phyloP scores from a whole-genome alignment of 2,329 filamentous ascomycete genomes.

The Ophiostoma perfectum region DNA sequence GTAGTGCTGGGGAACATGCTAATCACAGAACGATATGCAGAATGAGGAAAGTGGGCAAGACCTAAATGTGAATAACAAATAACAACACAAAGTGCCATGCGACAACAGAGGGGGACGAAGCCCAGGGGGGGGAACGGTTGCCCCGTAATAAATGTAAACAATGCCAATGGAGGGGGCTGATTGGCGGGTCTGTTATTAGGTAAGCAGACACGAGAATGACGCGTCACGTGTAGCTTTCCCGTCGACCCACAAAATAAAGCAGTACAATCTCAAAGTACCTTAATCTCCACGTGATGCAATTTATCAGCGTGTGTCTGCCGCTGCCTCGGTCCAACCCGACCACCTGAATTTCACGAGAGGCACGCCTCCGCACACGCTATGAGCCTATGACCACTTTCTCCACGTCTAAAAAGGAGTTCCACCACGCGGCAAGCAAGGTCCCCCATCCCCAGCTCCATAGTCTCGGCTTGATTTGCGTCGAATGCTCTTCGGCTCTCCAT shows the following conservation, averaged over 20 bases:
- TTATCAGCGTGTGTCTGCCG: not conserved
- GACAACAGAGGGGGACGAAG: conserved; percentile 11
- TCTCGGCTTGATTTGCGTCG: conserved; percentile 1
- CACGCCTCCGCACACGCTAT: conserved; percentile 12
- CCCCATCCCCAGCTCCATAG: not conserved
- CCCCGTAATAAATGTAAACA: conserved; percentile 28
- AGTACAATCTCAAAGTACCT: not conserved
- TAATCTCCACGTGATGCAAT: conserved; percentile 16
- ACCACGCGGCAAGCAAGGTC: conserved; percentile 11
- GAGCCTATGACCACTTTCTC: conserved; percentile 12
- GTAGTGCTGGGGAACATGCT: not conserved
- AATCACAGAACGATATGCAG: not conserved
- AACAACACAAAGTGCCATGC: conserved; percentile 8
- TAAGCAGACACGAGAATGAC: not conserved
- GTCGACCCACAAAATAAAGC: not conserved
- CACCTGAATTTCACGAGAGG: conserved; percentile 25
- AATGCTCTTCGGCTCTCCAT: not conserved
- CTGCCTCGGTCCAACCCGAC: conserved; percentile 32
- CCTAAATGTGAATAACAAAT: not conserved
- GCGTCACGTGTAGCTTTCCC: conserved; percentile 14
- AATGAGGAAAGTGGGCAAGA: conserved; percentile 14
- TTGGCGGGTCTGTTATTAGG: conserved; percentile 20
- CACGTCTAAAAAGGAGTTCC: conserved; percentile 15
- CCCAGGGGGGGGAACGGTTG: conserved; percentile 19
- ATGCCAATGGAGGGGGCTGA: conserved; percentile 22